Conservation (phyloP, 129 eudicot genomes). For the Flaveria sonorensis region DNA sequence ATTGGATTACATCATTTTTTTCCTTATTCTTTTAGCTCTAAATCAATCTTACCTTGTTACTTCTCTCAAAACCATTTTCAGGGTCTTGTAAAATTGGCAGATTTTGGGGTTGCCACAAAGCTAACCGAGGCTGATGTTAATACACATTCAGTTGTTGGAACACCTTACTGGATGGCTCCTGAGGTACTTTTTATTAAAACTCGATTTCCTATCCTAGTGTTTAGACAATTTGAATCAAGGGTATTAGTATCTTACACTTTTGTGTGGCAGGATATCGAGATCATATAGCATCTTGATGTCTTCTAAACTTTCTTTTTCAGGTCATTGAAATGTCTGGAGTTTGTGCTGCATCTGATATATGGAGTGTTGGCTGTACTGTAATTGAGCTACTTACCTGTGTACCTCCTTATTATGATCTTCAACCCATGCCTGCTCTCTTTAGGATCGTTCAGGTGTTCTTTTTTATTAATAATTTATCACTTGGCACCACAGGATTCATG, state of each 20-base stretch:
- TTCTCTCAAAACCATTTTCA: conserved; percentile 39
- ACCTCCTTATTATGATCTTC: conserved; percentile 98
- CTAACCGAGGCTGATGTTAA: conserved; percentile 93
- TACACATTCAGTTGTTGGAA: conserved; percentile 98
- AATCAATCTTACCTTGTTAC: conserved; percentile 9
- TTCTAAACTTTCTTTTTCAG: conserved; percentile 37
- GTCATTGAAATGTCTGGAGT: conserved; percentile 99
- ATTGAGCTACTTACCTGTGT: conserved; percentile 96
- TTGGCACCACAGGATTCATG: background rate
- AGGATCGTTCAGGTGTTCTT: conserved; percentile 79
- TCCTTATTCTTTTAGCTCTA: background rate
- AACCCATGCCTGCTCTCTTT: conserved; percentile 99
- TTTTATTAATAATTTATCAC: background rate
- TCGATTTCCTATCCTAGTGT: background rate
- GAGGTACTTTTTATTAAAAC: conserved; percentile 56
- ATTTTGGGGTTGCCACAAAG: conserved; percentile 99
- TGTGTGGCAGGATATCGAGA: background rate
- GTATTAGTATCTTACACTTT: background rate
- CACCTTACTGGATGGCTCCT: conserved; percentile 99
- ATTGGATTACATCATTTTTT: background rate
- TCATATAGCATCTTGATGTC: background rate
- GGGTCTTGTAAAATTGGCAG: conserved; percentile 99
- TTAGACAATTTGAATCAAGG: background rate
- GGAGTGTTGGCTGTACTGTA: conserved; percentile 99
- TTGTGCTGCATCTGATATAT: conserved; percentile 99